Evolutionary conservation across 371 early-diverging fungal species (phyloP), one percentile per base, ranked within the genome.

Genomic region (Mortierella sp.): DNA sequence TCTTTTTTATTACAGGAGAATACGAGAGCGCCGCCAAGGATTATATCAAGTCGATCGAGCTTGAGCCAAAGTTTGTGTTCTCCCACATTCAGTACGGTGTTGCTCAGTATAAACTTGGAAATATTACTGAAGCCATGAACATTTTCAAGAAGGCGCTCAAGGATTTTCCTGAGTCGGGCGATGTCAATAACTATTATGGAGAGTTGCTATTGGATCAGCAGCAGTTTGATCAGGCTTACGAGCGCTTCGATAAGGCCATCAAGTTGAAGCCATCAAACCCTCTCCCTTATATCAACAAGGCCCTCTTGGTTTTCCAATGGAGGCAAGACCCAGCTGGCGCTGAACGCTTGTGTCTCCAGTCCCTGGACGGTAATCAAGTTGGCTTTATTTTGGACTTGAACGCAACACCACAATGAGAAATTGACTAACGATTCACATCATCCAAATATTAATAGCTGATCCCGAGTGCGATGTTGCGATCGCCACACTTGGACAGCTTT

Each of bases 161-260:
- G 76, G 89, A 90, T 66, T 98, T 98, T 88, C 89, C 92, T 53
- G 77, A 90, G 35, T 90, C 92, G 45, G 91, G 95, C 42, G 98
- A 98, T 81, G 93, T 97, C 29, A 96, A 89, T 89, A 97, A 98
- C 88, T 98, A 97, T 85, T 95, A 96, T 68, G 98, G 97, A 78
- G 99, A 98, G 85, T 88, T 98, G 23, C 83, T 97, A 54, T 86
- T 95, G 60, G 98, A 98, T 72, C 93, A 94, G 79, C 94, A 94
- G 77, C 88, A 89, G 51, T 87, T 92, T 47, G 88, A 89, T 12
- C 93, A 95, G 70, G 94, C 96, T 9, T 82, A 87, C 66, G 88
- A 89, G 17, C 87, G 88, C 83, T 96, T 95, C 78, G 90, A 91
- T 67, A 94, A 93, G 80, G 92, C 95, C 8, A 90, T 93, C 69